Evolutionary conservation across 192 early-diverging fungal genomes (phyloP), one percentile per base, ranked within the genome.

Genomic region (Coemansia sp.): DNA sequence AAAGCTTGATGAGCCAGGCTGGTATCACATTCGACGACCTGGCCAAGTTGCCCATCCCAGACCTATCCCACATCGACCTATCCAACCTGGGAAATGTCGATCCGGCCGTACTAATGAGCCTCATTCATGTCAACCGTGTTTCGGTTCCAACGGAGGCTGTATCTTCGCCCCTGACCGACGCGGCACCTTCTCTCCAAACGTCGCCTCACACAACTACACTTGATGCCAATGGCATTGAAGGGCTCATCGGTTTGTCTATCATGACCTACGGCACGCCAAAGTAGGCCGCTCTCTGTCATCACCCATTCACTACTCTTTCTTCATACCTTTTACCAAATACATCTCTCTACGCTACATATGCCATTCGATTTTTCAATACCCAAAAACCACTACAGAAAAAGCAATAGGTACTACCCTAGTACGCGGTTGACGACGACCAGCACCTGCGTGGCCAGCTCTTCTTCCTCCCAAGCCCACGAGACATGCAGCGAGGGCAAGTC

Each of bases 381-480:
- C 31, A 31, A 26, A 14, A 52, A 52, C 12, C 25, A 52, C 3
- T 26, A 14, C n/a, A 18, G 16, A 26, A 55, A 20, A 43, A 61
- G 28, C 3, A 16, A 26, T 53, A 56, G 25, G 4, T 31, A 31
- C 31, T 59, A 72, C 0, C 70, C 70, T 7, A 77, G 60, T 0
- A 81, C 66, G 0, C 76, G 72, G 42, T 88, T 85, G 11, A 91
- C 70, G 23, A 85, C 68, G 11, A 83, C 80, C 20, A 91, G 68
- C 14, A 86, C 68, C n/a, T 78, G 66, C 7, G 85, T 86, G 0
- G 89, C 89, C 28, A 91, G 73, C 52, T 85, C 86, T 34, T 91
- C 88, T 56, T 91, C 89, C 21, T 82, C 74, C 70, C 85, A 89
- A 16, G 86, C 73, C 89, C 89, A 91, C 14, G 84, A 77, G 31